Percentiles rank a stretch among this genome's conserved stretches.
Conservation (phyloP, 202 grass and related monocot genomes). For the Digitaria exilis region DNA sequence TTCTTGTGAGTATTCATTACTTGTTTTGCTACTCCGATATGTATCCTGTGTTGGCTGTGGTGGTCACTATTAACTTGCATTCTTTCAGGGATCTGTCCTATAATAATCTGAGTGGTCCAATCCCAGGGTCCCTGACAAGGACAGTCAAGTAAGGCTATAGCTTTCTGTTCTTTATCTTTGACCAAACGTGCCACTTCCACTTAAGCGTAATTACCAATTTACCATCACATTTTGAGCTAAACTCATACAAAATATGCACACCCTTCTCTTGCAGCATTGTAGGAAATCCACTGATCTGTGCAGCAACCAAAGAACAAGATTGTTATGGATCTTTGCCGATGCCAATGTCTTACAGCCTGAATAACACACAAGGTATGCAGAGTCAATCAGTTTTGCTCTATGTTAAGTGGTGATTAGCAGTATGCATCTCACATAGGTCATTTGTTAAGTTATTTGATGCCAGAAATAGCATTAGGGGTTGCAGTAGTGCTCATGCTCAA, state of each 20-base stretch:
- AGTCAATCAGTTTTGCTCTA: neutral
- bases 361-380: slow-evolving; percentile 67
- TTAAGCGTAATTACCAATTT: slow-evolving; percentile 4
- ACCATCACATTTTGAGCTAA: slow-evolving; percentile 13
- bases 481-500: neutral
- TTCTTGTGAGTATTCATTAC: slow-evolving; percentile 80
- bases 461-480: neutral
- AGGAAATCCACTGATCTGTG: slow-evolving; percentile 92
- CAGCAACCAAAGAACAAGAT: slow-evolving; percentile 55
- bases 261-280: slow-evolving; percentile 69
- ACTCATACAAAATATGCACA: neutral
- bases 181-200: slow-evolving; percentile 18
- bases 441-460: neutral
- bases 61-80: slow-evolving; percentile 43
- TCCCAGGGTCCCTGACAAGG: slow-evolving; percentile 68
- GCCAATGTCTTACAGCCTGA: slow-evolving; percentile 84
- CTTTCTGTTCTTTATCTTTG: slow-evolving; percentile 21
- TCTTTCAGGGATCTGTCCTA: slow-evolving; percentile 85
- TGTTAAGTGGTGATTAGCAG: neutral
- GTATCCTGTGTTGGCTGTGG: slow-evolving; percentile 15
- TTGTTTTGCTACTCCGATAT: slow-evolving; percentile 21
- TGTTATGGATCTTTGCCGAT: slow-evolving; percentile 81
- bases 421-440: neutral
- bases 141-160: slow-evolving; percentile 84
- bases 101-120: slow-evolving; percentile 82